Percentiles rank a stretch among this genome's conserved stretches.
phyloP scores from a whole-genome alignment of 2,329 filamentous ascomycete species.

The Trichoderma endophyticum region DNA sequence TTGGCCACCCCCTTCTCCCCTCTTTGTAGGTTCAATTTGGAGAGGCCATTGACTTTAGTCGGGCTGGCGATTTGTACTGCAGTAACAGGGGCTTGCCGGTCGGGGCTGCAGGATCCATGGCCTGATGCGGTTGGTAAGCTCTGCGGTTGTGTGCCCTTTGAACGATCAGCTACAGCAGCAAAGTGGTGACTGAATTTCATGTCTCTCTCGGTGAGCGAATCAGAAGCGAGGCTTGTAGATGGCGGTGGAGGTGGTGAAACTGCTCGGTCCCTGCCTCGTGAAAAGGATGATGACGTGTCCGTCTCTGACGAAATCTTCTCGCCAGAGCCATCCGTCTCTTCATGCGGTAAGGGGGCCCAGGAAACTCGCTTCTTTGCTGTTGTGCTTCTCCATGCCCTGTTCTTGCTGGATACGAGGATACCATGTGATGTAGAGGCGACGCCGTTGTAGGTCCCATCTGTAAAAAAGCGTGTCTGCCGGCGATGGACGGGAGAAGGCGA shows the following conservation, averaged over 20 bases:
- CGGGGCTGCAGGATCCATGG: conserved; percentile 25
- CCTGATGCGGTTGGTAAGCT: conserved; percentile 45
- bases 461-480: conserved; percentile 14
- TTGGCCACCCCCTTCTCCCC: background rate
- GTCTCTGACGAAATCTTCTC: background rate
- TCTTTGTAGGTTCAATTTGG: background rate
- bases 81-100: conserved; percentile 28
- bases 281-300: conserved; percentile 10
- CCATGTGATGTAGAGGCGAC: conserved; percentile 33
- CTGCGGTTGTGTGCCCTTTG: conserved; percentile 30
- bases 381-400: conserved; percentile 32
- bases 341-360: conserved; percentile 36
- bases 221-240: conserved; percentile 35
- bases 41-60: background rate
- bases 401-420: conserved; percentile 35
- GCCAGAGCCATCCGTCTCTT: conserved; percentile 19
- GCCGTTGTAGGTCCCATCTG: conserved; percentile 4
- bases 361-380: conserved; percentile 34
- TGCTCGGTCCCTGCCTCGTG: conserved; percentile 23
- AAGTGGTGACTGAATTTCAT: conserved; percentile 49
- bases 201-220: conserved; percentile 35
- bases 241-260: conserved; percentile 41
- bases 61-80: conserved; percentile 13
- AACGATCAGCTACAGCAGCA: conserved; percentile 39
- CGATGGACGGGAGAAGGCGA: conserved; percentile 45